A percentile compares a stretch with the other conserved stretches of the same genome.
phyloP scores from a whole-genome alignment of 2,329 filamentous ascomycete species.

The Penicillium sp. region DNA sequence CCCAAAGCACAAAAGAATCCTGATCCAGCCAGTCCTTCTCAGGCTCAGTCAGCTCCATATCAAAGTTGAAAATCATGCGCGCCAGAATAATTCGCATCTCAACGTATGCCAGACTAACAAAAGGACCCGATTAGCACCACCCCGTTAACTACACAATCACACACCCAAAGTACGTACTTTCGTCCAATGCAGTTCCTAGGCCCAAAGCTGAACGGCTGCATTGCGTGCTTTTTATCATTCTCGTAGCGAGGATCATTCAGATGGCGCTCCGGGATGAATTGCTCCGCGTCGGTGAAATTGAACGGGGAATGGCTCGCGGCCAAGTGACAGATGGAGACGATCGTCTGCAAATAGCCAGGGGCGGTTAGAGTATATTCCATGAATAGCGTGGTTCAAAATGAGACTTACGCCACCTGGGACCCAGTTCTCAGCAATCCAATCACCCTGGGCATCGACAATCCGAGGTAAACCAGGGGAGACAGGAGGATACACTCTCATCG shows the following conservation, averaged over 20 bases:
- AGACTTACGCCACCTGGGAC: constrained; percentile 25
- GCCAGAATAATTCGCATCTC: constrained; percentile 22
- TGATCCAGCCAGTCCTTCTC: constrained; percentile 15
- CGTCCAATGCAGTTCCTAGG: constrained; percentile 53
- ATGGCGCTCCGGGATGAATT: constrained; percentile 25
- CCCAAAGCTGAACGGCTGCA: constrained; percentile 54
- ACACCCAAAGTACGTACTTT: constrained; percentile 7
- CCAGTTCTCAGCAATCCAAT: constrained; percentile 20
- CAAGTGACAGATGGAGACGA: constrained; percentile 48
- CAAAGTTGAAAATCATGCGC: constrained; percentile 20
- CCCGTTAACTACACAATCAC: neutral
- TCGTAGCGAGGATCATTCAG: constrained; percentile 33
- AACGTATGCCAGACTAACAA: constrained; percentile 17
- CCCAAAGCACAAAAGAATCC: constrained; percentile 9
- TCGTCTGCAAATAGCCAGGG: constrained; percentile 34
- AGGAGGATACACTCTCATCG: constrained; percentile 45
- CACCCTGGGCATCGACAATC: constrained; percentile 20
- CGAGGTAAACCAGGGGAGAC: constrained; percentile 27
- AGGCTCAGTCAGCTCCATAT: constrained; percentile 16
- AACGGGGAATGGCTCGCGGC: constrained; percentile 40
- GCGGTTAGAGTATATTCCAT: neutral
- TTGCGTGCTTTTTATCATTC: constrained; percentile 46
- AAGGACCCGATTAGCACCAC: neutral
- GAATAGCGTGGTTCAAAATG: too few relatives aligned
- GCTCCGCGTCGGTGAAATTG: constrained; percentile 16